Conservation (phyloP, 108 stramenopile genomes). For the Fragilariopsis cylindrus region DNA sequence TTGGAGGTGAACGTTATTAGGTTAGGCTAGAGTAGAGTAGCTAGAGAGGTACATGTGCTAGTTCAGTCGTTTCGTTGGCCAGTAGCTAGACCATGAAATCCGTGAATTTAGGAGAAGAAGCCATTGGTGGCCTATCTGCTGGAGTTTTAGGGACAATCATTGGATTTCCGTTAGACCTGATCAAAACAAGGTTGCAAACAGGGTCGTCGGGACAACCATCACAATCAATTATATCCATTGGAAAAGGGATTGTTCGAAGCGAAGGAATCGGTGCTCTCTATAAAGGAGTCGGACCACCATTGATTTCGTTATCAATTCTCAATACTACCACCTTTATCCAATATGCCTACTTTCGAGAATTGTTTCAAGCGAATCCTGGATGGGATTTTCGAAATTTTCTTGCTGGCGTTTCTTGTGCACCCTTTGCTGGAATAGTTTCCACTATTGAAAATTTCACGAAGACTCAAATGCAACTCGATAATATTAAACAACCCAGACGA, state of each 20-base stretch:
- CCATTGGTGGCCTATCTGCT: constrained; percentile 68
- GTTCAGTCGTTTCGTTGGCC: not conserved
- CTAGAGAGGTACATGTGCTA: not conserved
- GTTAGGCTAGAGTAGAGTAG: too few species aligned
- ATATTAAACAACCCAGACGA: constrained; percentile 30
- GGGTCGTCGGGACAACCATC: constrained; percentile 15
- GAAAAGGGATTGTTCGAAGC: constrained; percentile 56
- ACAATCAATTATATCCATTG: constrained; percentile 40
- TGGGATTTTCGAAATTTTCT: constrained; percentile 78
- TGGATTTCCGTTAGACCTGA: constrained; percentile 84
- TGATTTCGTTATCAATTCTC: constrained; percentile 81
- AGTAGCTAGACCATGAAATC: constrained; percentile 19
- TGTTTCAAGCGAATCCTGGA: constrained; percentile 60
- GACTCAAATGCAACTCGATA: constrained; percentile 68
- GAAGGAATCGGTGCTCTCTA: constrained; percentile 80
- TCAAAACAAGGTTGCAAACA: constrained; percentile 60
- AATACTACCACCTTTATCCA: constrained; percentile 86
- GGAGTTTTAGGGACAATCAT: constrained; percentile 89
- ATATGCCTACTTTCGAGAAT: constrained; percentile 73
- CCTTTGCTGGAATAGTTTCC: constrained; percentile 71
- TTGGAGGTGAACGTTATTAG: too few species aligned
- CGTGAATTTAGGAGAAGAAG: constrained; percentile 59
- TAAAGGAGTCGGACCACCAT: constrained; percentile 83
- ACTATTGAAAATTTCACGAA: constrained; percentile 88
- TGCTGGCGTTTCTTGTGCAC: constrained; percentile 76